A percentile compares a stretch with the other conserved stretches of the same genome.
Evolutionary conservation across 192 early-diverging fungal species (phyloP).

Genomic region (Gaertneriomyces semiglobifer): DNA sequence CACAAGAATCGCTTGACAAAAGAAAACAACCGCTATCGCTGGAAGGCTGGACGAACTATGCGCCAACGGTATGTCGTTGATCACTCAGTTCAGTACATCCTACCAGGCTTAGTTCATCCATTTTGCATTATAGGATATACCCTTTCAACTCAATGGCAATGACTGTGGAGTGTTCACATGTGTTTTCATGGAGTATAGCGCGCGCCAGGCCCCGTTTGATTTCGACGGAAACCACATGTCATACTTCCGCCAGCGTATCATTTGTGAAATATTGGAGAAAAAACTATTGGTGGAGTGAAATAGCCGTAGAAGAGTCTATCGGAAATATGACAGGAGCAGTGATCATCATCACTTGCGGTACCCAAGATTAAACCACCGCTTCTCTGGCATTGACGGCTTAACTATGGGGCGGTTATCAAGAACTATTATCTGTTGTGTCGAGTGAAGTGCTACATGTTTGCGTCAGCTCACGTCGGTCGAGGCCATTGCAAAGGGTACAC

Average conservation of each 20-base stretch:
- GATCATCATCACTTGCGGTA: no score
- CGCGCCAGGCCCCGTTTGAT: slow-evolving; percentile 58
- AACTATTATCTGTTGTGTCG: no score
- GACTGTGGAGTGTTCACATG: slow-evolving; percentile 96
- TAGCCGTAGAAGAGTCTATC: no score
- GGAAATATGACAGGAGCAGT: no score
- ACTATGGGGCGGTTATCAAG: no score
- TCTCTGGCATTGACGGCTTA: no score
- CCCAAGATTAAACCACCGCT: no score
- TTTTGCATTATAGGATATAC: slow-evolving; percentile 60
- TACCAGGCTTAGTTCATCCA: slow-evolving; percentile 4
- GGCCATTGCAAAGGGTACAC: no score
- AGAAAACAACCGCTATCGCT: slow-evolving; percentile 57
- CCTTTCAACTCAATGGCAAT: slow-evolving; percentile 79
- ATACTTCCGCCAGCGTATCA: slow-evolving; percentile 67
- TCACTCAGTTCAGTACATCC: background rate
- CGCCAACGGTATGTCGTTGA: background rate
- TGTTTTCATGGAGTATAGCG: slow-evolving; percentile 75
- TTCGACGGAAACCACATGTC: slow-evolving; percentile 75
- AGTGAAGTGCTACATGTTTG: no score
- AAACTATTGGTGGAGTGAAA: no score
- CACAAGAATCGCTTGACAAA: slow-evolving; percentile 73
- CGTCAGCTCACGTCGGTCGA: no score
- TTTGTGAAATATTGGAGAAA: slow-evolving; percentile 63
- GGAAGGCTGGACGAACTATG: slow-evolving; percentile 58